These are phyloP conservation scores for Saccharomycopsis babjevae DNA, from an alignment of 805 yeast genomes.

Conservation along the genomic window DNA sequence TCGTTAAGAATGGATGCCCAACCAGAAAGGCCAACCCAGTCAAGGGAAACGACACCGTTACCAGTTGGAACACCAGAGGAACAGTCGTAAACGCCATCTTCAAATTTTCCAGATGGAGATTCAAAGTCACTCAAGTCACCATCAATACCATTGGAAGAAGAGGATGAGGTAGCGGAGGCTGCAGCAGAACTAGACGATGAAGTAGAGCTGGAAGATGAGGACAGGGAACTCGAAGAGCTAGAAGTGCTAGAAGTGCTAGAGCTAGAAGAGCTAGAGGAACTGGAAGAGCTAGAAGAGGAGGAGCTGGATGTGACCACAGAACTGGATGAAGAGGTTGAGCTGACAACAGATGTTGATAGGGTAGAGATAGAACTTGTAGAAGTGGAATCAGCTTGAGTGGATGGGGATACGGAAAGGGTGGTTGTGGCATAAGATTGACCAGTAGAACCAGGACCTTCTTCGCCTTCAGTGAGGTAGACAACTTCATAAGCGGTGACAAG, in stretches of 20 bases:
- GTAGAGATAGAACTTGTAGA: slow-evolving; percentile 26
- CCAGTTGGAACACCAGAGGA: slow-evolving; percentile 58
- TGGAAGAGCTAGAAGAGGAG: slow-evolving; percentile 38
- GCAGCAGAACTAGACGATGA: slow-evolving; percentile 25
- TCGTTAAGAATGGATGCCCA: slow-evolving; percentile 58
- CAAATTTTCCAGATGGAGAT: slow-evolving; percentile 42
- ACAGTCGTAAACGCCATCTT: slow-evolving; percentile 66
- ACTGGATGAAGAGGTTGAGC: not conserved
- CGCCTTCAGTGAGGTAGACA: not conserved
- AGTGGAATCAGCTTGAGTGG: slow-evolving; percentile 5
- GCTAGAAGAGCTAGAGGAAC: slow-evolving; percentile 49
- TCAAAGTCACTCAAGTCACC: slow-evolving; percentile 46
- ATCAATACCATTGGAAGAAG: slow-evolving; percentile 31
- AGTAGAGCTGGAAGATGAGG: slow-evolving; percentile 45
- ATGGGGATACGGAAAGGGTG: not conserved
- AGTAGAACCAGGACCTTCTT: not conserved
- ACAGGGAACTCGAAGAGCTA: no score
- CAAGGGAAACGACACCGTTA: slow-evolving; percentile 70
- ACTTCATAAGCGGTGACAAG: not conserved
- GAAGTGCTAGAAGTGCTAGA: slow-evolving; percentile 57
- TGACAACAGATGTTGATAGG: slow-evolving; percentile 23
- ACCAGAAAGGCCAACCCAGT: slow-evolving; percentile 70
- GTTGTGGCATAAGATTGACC: not conserved
- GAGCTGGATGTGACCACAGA: slow-evolving; percentile 31
- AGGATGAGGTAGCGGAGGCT: not conserved